A percentile compares a stretch with the other conserved stretches of the same genome.
These are phyloP conservation scores for Globisporangium acanthophoron DNA, from an alignment of 352 stramenopile genomes.

Conservation along the genomic window DNA sequence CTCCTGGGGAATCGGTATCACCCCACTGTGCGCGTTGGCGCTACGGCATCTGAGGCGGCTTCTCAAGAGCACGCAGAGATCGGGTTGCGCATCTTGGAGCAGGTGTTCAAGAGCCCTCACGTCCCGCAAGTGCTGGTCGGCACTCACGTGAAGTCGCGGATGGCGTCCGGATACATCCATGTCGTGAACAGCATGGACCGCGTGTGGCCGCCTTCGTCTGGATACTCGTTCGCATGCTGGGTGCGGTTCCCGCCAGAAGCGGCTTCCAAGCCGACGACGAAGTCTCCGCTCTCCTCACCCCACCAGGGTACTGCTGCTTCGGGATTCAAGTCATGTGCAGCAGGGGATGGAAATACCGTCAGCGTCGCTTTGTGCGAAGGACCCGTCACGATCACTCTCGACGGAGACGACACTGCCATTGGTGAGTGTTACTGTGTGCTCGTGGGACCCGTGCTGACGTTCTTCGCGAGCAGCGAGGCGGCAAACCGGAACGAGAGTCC, in stretches of 20 bases:
- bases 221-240: slow-evolving; percentile 79
- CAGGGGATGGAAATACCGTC: slow-evolving; percentile 9
- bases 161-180: slow-evolving; percentile 60
- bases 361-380: slow-evolving; percentile 62
- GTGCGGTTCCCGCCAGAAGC: slow-evolving; percentile 35
- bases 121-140: slow-evolving; percentile 55
- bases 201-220: slow-evolving; percentile 60
- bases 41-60: not conserved
- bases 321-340: not conserved
- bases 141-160: slow-evolving; percentile 37
- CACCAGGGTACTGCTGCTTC: not conserved
- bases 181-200: slow-evolving; percentile 55
- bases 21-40: not conserved
- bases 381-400: slow-evolving; percentile 27
- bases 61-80: slow-evolving; percentile 19
- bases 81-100: slow-evolving; percentile 40
- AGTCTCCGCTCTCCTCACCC: not conserved
- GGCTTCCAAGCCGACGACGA: not conserved
- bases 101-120: slow-evolving; percentile 27
- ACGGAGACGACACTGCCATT: slow-evolving; percentile 28
- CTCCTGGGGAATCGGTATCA: slow-evolving; percentile 25
- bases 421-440: slow-evolving; percentile 54
- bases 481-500: slow-evolving; percentile 28
- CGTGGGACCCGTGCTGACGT: slow-evolving; percentile 41
- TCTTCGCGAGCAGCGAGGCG: slow-evolving; percentile 41